Evolutionary conservation across 2,329 filamentous ascomycete species (phyloP).

Genomic region (Colletotrichum lentis): DNA sequence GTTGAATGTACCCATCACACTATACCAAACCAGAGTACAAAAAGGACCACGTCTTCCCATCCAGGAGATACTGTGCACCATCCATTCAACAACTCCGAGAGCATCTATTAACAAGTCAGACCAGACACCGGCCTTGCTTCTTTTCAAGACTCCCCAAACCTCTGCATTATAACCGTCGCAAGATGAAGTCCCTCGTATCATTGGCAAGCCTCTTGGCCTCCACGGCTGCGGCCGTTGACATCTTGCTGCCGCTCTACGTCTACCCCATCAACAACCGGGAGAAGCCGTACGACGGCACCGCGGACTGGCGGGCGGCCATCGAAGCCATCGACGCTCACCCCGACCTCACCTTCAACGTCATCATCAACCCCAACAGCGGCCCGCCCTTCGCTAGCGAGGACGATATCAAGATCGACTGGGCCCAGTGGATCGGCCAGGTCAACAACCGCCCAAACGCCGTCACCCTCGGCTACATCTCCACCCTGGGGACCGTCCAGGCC

Average conservation of each 20-base stretch:
- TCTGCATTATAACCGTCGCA: too few relatives aligned
- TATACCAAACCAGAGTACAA: neutral
- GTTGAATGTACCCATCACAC: too few relatives aligned
- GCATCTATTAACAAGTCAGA: neutral
- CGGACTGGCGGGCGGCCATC: conserved; percentile 13
- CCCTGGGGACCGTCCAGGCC: conserved; percentile 9
- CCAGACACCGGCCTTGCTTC: neutral
- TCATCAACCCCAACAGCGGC: conserved; percentile 14
- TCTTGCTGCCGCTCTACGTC: conserved; percentile 13
- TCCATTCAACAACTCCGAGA: too few relatives aligned
- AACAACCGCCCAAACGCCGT: conserved; percentile 13
- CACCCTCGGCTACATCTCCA: conserved; percentile 22
- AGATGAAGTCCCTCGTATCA: neutral
- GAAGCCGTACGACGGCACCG: conserved; percentile 8
- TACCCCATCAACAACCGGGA: conserved; percentile 13
- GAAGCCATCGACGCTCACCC: conserved; percentile 21
- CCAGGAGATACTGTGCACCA: neutral
- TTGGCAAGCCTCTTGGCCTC: neutral
- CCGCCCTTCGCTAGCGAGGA: too few relatives aligned
- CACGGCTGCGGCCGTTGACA: neutral
- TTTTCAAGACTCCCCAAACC: neutral
- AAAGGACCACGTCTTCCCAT: neutral
- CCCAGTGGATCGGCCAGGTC: conserved; percentile 19
- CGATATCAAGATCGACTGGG: conserved; percentile 28
- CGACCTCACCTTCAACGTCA: conserved; percentile 12